phyloP scores from a whole-genome alignment of 2,329 filamentous ascomycete genomes.

The Penicillium crustosum region DNA sequence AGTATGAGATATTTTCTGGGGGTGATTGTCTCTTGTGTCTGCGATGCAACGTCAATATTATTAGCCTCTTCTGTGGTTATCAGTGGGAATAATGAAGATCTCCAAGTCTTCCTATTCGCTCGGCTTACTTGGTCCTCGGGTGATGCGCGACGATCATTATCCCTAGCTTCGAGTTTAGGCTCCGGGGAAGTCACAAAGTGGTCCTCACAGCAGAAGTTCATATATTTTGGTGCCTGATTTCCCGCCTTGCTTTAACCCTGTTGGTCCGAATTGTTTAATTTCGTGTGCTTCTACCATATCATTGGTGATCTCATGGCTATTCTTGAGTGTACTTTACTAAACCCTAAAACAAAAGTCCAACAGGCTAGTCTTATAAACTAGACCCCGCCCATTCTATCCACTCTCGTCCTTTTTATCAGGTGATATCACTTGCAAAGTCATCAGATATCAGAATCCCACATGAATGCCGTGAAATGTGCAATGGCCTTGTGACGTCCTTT shows the following conservation, averaged over 20 bases:
- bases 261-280: background rate
- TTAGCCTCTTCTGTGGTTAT: background rate
- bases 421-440: too few species aligned
- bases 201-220: background rate
- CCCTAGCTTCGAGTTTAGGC: slow-evolving; percentile 2
- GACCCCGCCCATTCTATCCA: too few species aligned
- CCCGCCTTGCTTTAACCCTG: background rate
- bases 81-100: background rate
- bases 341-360: background rate
- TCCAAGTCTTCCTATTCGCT: background rate
- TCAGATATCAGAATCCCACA: background rate
- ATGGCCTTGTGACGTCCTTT: too few species aligned
- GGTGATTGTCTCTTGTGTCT: background rate
- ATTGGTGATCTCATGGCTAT: background rate
- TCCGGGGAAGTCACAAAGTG: background rate
- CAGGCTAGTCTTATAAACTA: background rate
- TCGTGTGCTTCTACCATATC: background rate
- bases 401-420: too few species aligned
- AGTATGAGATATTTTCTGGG: background rate
- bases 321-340: background rate
- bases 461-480: background rate
- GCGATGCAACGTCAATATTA: background rate
- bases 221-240: background rate
- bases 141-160: slow-evolving; percentile 6
- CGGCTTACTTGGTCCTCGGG: background rate